Base-by-base conservation (phyloP, 164 flowering plant species). In the Chimonanthus praecox region DNA sequence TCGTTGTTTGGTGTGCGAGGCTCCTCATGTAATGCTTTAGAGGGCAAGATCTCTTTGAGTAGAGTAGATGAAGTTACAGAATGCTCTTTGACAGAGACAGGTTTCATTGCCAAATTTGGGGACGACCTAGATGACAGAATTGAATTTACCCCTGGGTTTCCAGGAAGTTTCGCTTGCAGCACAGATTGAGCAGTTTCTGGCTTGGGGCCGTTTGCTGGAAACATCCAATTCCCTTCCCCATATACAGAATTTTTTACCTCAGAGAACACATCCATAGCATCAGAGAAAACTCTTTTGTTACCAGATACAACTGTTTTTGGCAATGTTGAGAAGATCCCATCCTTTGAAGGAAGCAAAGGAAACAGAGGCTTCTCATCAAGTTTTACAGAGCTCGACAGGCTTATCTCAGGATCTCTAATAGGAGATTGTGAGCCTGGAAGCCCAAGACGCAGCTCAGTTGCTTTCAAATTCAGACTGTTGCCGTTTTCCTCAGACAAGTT, bases 391-490 rank as follows among this genome's bases (percentile, higher is more conserved):
- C 74, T 78, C 63, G 76, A 64, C 70, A 85, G 76, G 67, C 69
- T 73, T 44, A 85, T 73, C 6, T 87, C 90, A 7, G 84, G 72
- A 70, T 85, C 88, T 67, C 91, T 80, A 71, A 77, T 88, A 62
- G 98, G 94, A 16, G 94, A 94, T 68, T 81, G 89, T n/a, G 94
- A 94, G 71, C 97, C 97, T 43, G 98, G 98, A 75, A 92, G 97
- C 64, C 98, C 98, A 68, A 94, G 95, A 77, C 92, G 85, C 75
- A 94, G 73, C 76, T 94, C 98, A 7, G 98, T 94, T 21, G 94
- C 96, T 75, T 86, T 89, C 67, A 94, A 70, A 83, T 92, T 89
- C 65, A 94, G 75, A 70, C 79, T 83, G 73, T 43, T 80, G 72
- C 83, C 84, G 47, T 78, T 84, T 58, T 79, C 89, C 63, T 86